Evolutionary conservation across 192 early-diverging fungal species (phyloP), one percentile per base, ranked within the genome.

Genomic region (Mortierella alpina): DNA sequence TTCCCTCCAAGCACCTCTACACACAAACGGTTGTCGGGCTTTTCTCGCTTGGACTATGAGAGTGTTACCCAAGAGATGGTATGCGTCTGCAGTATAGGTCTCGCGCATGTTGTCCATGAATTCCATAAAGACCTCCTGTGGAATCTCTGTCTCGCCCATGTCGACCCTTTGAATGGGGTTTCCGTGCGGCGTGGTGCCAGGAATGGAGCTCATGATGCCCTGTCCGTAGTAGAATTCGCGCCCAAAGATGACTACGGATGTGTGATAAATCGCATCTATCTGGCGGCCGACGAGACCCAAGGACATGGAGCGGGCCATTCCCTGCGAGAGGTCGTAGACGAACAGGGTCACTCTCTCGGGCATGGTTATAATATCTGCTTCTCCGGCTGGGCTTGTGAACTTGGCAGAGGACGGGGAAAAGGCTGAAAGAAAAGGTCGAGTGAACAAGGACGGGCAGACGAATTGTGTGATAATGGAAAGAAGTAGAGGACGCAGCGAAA

Each of bases 71-170:
- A 97, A 84, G 42, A 97, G 71, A 84, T 96, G 94, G 73, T 97
- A 97, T 53, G 90, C 90, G 41, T 92, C 92, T 2, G 92, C 83
- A 57, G 86, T 88, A 60, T 84, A 92, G 5, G 66, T 63, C 39
- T 75, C 67, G 6, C 86, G 66, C 81, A 95, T 75, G 17, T 83
- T 86, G 49, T 93, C 86, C 42, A 97, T 82, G 61, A 92, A 94
- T 68, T 94, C 92, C 31, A 78, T 72, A 50, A 92, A 88, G 7
- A 94, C 87, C 10, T 94, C 91, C 57, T 86, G 63, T 31, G 94
- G 91, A 13, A 96, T 86, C 60, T 88, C 80, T 3, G 95, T 97
- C 47, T 83, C 82, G 23, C 96, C 96, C 91, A 97, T 95, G 52
- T 89, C 85, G 42, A 96, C 84, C 10, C 75, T 73, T 54, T 94